A percentile compares a stretch with the other conserved stretches of the same genome.
Conservation (phyloP, 768 basidiomycete genomes). For the Boletellus emodensis region DNA sequence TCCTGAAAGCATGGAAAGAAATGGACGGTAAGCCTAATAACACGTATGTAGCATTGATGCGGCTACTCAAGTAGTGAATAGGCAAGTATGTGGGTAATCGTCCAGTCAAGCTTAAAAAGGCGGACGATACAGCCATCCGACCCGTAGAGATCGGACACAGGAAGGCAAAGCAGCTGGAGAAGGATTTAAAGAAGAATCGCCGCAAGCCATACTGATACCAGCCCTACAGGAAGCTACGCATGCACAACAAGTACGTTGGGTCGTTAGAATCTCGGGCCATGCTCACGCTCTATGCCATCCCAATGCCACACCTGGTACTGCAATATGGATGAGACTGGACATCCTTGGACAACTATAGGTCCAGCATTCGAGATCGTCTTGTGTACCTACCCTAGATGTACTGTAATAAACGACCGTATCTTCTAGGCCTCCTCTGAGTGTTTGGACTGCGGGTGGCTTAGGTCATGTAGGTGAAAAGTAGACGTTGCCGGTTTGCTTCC, state of each 20-base stretch:
- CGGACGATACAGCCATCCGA: constrained; percentile 78
- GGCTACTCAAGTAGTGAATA: constrained; percentile 25
- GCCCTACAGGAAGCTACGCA: not conserved
- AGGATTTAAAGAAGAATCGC: constrained; percentile 85
- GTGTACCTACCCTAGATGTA: constrained; percentile 2
- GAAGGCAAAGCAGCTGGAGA: constrained; percentile 88
- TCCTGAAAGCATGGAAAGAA: constrained; percentile 97
- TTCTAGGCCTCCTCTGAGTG: too few relatives aligned
- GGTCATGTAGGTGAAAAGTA: constrained; percentile 4
- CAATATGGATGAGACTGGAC: constrained; percentile 9
- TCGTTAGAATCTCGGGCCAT: constrained; percentile 17
- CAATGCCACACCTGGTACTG: constrained; percentile 1
- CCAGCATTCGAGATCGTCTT: not conserved
- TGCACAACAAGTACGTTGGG: constrained; percentile 28
- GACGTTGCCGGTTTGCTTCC: not conserved
- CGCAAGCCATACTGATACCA: constrained; percentile 70
- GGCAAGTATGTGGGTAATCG: constrained; percentile 99
- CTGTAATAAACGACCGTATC: not conserved
- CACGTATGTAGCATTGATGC: not conserved
- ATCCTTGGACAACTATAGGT: not conserved
- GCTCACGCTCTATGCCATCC: constrained; percentile 20
- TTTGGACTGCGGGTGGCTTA: constrained; percentile 10
- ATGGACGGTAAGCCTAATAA: constrained; percentile 77
- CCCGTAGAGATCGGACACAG: constrained; percentile 92
- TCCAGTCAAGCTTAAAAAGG: constrained; percentile 95